Evolutionary conservation across 352 stramenopile genomes (phyloP).

Genomic region (Saprolegnia parasitica): DNA sequence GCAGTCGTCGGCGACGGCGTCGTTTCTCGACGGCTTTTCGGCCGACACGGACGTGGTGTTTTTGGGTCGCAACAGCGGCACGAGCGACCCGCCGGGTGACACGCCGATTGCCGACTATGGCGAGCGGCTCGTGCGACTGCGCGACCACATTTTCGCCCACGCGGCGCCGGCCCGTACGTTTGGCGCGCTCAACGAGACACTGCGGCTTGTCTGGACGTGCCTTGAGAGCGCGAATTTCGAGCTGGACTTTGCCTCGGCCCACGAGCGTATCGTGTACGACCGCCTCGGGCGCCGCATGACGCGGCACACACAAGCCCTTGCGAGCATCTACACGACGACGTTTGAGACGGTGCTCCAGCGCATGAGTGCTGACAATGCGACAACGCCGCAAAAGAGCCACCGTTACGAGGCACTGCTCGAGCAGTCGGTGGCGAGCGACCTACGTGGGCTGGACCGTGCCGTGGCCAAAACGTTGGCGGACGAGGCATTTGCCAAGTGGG

Average conservation of each 20-base stretch:
- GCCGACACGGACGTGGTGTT: conserved; percentile 1
- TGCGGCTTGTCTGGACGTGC: neutral
- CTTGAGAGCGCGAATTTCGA: neutral
- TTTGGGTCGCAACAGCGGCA: neutral
- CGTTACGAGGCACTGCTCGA: too few species aligned
- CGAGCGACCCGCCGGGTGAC: neutral
- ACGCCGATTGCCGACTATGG: neutral
- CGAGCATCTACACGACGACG: neutral
- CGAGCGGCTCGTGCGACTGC: neutral
- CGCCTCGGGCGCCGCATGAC: neutral
- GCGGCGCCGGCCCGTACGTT: neutral
- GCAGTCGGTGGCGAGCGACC: too few species aligned
- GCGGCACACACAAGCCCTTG: conserved; percentile 1
- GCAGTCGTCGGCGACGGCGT: neutral
- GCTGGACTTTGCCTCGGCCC: neutral
- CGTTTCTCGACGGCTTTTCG: neutral
- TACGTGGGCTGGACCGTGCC: too few species aligned
- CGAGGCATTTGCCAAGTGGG: too few species aligned
- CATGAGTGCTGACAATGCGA: neutral
- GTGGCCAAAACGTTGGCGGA: too few species aligned
- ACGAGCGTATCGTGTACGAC: neutral
- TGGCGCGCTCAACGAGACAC: neutral
- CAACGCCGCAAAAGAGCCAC: too few species aligned
- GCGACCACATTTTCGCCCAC: neutral
- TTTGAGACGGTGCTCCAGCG: neutral